Percentiles rank a stretch among this genome's conserved stretches.
phyloP scores from a whole-genome alignment of 2,329 filamentous ascomycete species.

The Fusarium tupiense region DNA sequence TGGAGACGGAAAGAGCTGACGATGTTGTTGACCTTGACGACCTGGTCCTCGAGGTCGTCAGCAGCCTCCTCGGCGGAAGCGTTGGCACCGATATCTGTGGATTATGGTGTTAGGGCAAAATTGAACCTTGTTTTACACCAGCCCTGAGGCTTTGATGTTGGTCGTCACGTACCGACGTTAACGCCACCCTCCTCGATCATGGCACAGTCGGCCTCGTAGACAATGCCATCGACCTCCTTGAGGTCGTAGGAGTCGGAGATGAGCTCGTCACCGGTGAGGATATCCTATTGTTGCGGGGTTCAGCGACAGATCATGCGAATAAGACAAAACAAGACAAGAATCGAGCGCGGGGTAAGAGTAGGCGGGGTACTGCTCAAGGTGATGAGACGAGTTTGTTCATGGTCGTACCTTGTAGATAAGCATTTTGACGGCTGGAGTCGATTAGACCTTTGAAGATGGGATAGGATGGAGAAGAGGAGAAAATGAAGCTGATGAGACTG shows the following conservation, averaged over 20 bases:
- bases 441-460: conserved; percentile 26
- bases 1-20: conserved; percentile 91
- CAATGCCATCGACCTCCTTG: conserved; percentile 80
- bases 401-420: conserved; percentile 74
- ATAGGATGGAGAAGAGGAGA: conserved; percentile 21
- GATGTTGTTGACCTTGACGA: conserved; percentile 88
- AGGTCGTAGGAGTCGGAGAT: conserved; percentile 94
- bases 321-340: conserved; percentile 7
- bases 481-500: conserved; percentile 30
- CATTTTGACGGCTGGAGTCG: conserved; percentile 66
- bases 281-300: conserved; percentile 70
- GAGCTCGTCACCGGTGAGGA: conserved; percentile 91
- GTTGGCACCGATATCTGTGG: conserved; percentile 88
- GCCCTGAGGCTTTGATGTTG: neutral
- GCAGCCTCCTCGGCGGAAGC: conserved; percentile 92
- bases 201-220: conserved; percentile 91
- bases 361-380: conserved; percentile 7
- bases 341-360: conserved; percentile 30
- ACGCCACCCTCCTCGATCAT: conserved; percentile 86
- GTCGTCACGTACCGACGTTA: conserved; percentile 70
- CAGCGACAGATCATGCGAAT: conserved; percentile 37
- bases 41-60: conserved; percentile 75
- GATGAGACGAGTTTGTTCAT: neutral
- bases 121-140: neutral
- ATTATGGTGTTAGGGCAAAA: conserved; percentile 13